A percentile compares a stretch with the other conserved stretches of the same genome.
These are phyloP conservation scores for Fusarium haematococcum DNA, from an alignment of 2,329 filamentous ascomycete genomes.

Conservation along the genomic window DNA sequence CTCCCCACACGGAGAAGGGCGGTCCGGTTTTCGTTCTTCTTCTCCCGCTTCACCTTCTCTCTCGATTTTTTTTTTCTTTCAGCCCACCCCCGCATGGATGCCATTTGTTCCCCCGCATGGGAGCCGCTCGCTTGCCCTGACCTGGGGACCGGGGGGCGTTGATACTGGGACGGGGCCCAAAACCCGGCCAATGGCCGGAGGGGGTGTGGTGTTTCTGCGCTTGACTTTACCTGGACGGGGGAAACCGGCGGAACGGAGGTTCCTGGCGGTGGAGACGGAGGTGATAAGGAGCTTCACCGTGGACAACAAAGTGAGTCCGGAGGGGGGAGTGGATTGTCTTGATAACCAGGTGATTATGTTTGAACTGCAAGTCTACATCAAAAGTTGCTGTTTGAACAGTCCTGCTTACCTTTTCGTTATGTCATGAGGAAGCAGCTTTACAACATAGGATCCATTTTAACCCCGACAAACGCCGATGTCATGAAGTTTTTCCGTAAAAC, in stretches of 20 bases:
- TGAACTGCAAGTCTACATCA: neutral
- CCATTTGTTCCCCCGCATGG: conserved; percentile 38
- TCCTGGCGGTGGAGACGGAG: conserved; percentile 27
- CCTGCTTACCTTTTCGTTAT: conserved; percentile 19
- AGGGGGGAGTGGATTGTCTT: neutral
- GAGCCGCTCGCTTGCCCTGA: conserved; percentile 37
- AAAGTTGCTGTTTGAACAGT: neutral
- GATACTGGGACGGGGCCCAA: neutral
- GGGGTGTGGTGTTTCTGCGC: conserved; percentile 22
- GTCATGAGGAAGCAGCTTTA: conserved; percentile 31
- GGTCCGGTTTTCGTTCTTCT: conserved; percentile 4
- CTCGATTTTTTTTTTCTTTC: conserved; percentile 4
- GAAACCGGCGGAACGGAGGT: conserved; percentile 33
- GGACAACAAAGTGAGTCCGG: neutral
- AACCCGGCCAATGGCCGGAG: conserved; percentile 18
- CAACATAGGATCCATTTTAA: conserved; percentile 24
- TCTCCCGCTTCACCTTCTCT: neutral
- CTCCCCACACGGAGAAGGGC: conserved; percentile 4
- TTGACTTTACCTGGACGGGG: conserved; percentile 7
- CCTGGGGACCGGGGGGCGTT: neutral
- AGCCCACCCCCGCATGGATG: conserved; percentile 40
- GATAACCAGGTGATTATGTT: neutral
- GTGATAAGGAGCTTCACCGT: conserved; percentile 11
- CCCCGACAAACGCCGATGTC: conserved; percentile 25
- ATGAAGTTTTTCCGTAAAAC: conserved; percentile 19